These are phyloP conservation scores for Usnea hakonensis DNA, from an alignment of 495 filamentous ascomycete genomes.

Conservation along the genomic window DNA sequence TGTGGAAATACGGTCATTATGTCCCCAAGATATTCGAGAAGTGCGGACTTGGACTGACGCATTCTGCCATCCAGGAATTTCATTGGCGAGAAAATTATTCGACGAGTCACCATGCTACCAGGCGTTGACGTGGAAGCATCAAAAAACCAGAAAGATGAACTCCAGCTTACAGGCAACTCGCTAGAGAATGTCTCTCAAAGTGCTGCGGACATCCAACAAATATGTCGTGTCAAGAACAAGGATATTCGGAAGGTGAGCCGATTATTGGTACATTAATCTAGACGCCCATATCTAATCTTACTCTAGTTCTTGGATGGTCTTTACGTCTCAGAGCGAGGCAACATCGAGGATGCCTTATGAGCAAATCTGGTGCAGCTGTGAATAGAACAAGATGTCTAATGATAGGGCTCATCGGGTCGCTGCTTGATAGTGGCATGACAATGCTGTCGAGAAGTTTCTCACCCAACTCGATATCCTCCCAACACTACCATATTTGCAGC, in stretches of 20 bases:
- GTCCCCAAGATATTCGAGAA: neutral
- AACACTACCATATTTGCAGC: neutral
- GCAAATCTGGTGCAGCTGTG: neutral
- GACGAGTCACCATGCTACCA: constrained; percentile 74
- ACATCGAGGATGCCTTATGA: constrained; percentile 65
- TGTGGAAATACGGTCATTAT: constrained; percentile 88
- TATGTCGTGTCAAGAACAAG: constrained; percentile 98
- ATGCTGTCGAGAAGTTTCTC: neutral
- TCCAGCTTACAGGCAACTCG: constrained; percentile 85
- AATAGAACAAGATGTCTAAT: neutral
- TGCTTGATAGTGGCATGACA: constrained; percentile 2
- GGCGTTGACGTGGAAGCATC: constrained; percentile 87
- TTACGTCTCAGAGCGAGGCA: constrained; percentile 89
- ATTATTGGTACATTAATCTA: neutral
- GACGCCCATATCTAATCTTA: neutral
- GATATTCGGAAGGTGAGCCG: constrained; percentile 94
- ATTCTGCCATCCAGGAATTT: constrained; percentile 68
- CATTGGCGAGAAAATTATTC: constrained; percentile 99
- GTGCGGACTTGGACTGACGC: constrained; percentile 1
- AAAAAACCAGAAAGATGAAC: constrained; percentile 92
- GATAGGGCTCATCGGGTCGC: neutral
- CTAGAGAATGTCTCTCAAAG: constrained; percentile 94
- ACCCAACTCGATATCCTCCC: neutral
- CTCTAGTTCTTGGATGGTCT: constrained; percentile 95
- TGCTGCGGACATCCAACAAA: constrained; percentile 98